Evolutionary conservation across 2,329 filamentous ascomycete species (phyloP), one percentile per base, ranked within the genome.

Genomic region (Microdochium nivale): DNA sequence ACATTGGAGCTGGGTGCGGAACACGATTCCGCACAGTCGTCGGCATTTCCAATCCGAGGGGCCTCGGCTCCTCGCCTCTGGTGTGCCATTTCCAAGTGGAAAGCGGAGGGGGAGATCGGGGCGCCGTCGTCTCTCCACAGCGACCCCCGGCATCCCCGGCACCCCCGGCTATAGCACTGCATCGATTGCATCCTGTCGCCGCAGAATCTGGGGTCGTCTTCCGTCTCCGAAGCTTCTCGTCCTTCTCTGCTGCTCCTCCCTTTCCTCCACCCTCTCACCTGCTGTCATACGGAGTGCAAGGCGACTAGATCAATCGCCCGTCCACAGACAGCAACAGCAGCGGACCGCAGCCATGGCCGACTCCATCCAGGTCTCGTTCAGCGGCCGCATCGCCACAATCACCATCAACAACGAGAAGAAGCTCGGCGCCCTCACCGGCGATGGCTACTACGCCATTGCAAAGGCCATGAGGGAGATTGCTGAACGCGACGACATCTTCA

Each of bases 371-470:
- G 64, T 88, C 60, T 76, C 82, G 55, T 87, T 84, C 67, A 74
- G 76, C 60, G 86, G 81, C 67, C 84, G 83, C 54, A 72, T 90
- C 57, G 89, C 92, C 62, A 81, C 91, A 64, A 84, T 99, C 68
- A 96, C 89, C 19, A 84, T 99, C 65, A 86, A 91, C 70, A 86
- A 88, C 49, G 80, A 85, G 51, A 80, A 84, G 65, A 96, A 96
- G 73, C 88, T 97, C 68, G 95, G 95, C 68, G 90, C 92, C 30
- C 72, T 96, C 49, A 79, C 73, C 54, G 76, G 80, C 61, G 72
- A 80, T 55, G 78, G 84, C 49, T 97, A 96, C 75, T 95, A 87
- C 67, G 78, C 83, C 27, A 78, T 97, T 43, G 83, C 87, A 1
- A 77, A 81, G 59, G 77, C 82, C 48, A 72, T 99, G 65, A 80